These are phyloP conservation scores for Ganoderma leucocontextum DNA, from an alignment of 1,284 basidiomycete species.

Conservation along the genomic window DNA sequence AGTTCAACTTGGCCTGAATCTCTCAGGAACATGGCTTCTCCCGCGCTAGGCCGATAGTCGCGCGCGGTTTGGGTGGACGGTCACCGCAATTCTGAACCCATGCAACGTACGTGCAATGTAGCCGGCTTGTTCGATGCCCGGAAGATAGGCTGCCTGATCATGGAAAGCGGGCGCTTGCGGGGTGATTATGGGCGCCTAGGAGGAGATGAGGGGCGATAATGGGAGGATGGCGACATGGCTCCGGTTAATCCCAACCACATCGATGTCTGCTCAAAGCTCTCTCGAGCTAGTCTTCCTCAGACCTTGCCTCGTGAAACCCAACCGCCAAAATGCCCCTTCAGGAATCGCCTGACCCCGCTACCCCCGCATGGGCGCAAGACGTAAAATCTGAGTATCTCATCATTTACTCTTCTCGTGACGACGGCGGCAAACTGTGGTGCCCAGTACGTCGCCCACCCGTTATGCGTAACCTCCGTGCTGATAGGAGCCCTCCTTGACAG, in stretches of 20 bases:
- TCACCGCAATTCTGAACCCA: neutral
- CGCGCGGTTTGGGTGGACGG: neutral
- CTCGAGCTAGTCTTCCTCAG: neutral
- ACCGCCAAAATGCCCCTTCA: slow-evolving; percentile 43
- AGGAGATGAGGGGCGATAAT: neutral
- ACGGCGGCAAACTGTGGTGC: slow-evolving; percentile 66
- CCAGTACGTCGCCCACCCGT: slow-evolving; percentile 54
- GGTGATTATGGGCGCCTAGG: neutral
- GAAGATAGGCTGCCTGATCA: neutral
- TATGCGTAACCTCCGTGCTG: slow-evolving; percentile 27
- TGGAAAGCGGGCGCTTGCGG: neutral
- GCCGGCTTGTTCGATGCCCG: too few species aligned
- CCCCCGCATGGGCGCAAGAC: slow-evolving; percentile 44
- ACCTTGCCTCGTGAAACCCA: neutral
- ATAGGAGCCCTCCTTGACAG: slow-evolving; percentile 49
- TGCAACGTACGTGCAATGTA: neutral
- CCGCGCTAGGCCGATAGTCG: neutral
- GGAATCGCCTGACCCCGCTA: slow-evolving; percentile 43
- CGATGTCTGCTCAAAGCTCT: neutral
- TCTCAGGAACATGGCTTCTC: slow-evolving; percentile 1
- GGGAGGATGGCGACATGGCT: neutral
- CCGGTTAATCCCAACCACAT: slow-evolving; percentile 1
- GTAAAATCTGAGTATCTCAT: slow-evolving; percentile 62
- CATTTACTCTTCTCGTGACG: slow-evolving; percentile 70
- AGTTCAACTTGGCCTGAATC: neutral